Base-by-base conservation (phyloP, 2,329 filamentous ascomycete species). In the Sphaerostilbella broomeana region DNA sequence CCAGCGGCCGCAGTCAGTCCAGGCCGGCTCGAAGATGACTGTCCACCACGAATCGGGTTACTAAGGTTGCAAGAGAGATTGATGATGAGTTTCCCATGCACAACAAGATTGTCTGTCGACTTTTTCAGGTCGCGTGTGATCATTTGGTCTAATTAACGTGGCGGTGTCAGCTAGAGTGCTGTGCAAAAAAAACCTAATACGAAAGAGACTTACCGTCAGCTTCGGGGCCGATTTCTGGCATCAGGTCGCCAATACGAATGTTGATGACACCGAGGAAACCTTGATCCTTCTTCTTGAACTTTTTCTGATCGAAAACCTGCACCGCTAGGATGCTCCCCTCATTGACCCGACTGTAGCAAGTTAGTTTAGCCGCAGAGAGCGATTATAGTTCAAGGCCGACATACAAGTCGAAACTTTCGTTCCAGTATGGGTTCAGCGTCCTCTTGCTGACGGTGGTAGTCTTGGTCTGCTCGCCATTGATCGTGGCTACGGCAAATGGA, bases 261-360 rank as follows among this genome's bases (percentile, higher is more conserved):
- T 98, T 98, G 58, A 98, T 95, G 39, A 98, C 92, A 42, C 92
- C 92, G 6, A 98, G 73, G 59, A 98, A 98, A 7, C 92, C 92
- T 62, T 98, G 92, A 54, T 98, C 92, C 87, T 97, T 98, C 79
- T 98, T 98, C 75, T 98, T 98, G 70, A 98, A 98, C 69, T 98
- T 98, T 72, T 95, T 95, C 67, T 98, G 92, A 65, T 98, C 92
- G 60, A 98, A 98, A 40, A 98, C 95, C 61, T 98, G 92, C 32
- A 98, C 89, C 6, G 92, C 92, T 33, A 98, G 74, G 57, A 98
- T 95, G 62, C 89, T 94, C 57, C 95, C 90, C 61, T 98, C 92
- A 46, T 83, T 92, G 45, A 87, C 90, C 60, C 77, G 78, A 71
- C 92, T 97, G 60, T 43, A 53, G 24, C 37, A 32, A 34, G 26